phyloP scores from a whole-genome alignment of 805 yeast genomes.

The Zygotorulaspora danielsina region DNA sequence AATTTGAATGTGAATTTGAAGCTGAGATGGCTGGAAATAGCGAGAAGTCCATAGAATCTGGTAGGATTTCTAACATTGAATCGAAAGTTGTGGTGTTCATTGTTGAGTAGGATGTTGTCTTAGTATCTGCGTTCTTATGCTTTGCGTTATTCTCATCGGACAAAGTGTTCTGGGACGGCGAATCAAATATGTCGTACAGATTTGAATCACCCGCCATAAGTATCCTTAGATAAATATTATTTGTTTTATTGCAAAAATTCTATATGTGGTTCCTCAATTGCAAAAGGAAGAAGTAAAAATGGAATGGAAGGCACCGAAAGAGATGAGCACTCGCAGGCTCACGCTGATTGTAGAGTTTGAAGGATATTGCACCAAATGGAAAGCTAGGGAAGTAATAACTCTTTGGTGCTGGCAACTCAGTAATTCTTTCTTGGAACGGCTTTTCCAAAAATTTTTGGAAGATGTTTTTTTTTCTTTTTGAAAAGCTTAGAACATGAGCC shows the following conservation, averaged over 20 bases:
- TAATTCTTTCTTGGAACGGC: background rate
- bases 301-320: background rate
- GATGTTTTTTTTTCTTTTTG: background rate
- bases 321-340: background rate
- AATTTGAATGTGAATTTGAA: conserved; percentile 3
- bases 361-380: too few relatives aligned
- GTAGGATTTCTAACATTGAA: conserved; percentile 35
- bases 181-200: conserved; percentile 14
- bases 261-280: background rate
- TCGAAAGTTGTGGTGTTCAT: conserved; percentile 26
- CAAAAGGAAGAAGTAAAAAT: background rate
- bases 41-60: conserved; percentile 30
- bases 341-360: background rate
- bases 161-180: conserved; percentile 10
- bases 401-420: too few relatives aligned
- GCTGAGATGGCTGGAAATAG: conserved; percentile 6
- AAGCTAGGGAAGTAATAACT: too few relatives aligned
- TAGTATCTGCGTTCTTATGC: conserved; percentile 2
- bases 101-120: conserved; percentile 6
- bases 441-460: background rate
- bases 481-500: too few relatives aligned
- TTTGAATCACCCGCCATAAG: conserved; percentile 13
- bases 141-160: conserved; percentile 11
- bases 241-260: background rate
- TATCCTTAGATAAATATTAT: conserved; percentile 11